phyloP scores from a whole-genome alignment of 306 rosid species.

The Trichosanthes cucumerina region DNA sequence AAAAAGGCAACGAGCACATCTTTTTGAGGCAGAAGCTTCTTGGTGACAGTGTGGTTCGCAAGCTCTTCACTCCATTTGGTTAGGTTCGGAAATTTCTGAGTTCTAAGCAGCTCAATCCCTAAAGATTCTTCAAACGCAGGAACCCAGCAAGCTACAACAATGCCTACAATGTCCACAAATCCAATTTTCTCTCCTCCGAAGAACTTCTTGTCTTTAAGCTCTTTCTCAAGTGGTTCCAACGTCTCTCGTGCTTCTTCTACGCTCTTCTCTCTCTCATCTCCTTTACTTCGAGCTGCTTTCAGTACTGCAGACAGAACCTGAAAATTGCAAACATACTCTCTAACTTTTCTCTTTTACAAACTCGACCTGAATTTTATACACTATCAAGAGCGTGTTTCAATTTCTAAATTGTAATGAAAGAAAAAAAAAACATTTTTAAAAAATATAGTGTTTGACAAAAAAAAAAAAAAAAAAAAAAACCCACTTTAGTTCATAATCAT shows the following conservation, averaged over 20 bases:
- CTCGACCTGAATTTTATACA: no score
- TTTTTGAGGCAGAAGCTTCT: slow-evolving; percentile 27
- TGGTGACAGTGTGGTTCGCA: slow-evolving; percentile 15
- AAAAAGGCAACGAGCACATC: neutral
- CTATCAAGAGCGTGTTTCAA: no score
- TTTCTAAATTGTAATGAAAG: no score
- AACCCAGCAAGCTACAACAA: slow-evolving; percentile 34
- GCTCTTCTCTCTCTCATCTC: slow-evolving; percentile 23
- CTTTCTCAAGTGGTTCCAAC: slow-evolving; percentile 35
- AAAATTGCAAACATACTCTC: neutral
- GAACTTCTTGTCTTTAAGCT: slow-evolving; percentile 33
- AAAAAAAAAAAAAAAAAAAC: no score
- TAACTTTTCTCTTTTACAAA: neutral
- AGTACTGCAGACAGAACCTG: neutral
- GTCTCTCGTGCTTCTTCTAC: slow-evolving; percentile 22
- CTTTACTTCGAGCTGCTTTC: slow-evolving; percentile 12
- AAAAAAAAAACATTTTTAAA: no score
- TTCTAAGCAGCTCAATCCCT: slow-evolving; percentile 20
- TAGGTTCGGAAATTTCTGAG: slow-evolving; percentile 22
- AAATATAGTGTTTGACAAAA: no score
- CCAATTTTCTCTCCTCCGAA: slow-evolving; percentile 49
- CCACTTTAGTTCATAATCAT: no score
- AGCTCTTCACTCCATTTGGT: slow-evolving; percentile 32
- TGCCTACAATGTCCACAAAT: slow-evolving; percentile 36
- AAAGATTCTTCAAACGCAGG: slow-evolving; percentile 28